Evolutionary conservation across 2,329 filamentous ascomycete species (phyloP).

Genomic region (Fusarium sp.): DNA sequence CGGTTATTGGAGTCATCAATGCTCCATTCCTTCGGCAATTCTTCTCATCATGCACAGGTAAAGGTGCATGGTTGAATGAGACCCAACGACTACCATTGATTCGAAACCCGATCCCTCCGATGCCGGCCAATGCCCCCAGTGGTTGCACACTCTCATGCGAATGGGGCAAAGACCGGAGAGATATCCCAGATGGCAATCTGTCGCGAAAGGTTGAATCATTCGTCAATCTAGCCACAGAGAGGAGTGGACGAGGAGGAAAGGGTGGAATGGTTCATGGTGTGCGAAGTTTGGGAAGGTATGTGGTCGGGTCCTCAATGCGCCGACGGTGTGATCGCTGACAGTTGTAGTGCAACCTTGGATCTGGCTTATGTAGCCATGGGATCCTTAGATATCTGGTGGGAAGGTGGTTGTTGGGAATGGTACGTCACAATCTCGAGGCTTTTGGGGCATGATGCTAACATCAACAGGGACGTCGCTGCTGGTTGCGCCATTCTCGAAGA

Average conservation of each 20-base stretch:
- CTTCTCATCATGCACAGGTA: slow-evolving; percentile 74
- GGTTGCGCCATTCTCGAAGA: slow-evolving; percentile 79
- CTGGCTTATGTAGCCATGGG: slow-evolving; percentile 81
- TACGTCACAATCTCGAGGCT: slow-evolving; percentile 48
- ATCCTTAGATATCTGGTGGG: slow-evolving; percentile 84
- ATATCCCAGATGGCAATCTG: slow-evolving; percentile 74
- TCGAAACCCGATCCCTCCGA: slow-evolving; percentile 68
- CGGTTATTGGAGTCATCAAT: slow-evolving; percentile 77
- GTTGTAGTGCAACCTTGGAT: slow-evolving; percentile 75
- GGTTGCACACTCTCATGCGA: slow-evolving; percentile 80
- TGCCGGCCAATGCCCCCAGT: slow-evolving; percentile 72
- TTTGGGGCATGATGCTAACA: neutral
- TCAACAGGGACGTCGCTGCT: slow-evolving; percentile 76
- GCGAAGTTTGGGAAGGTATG: slow-evolving; percentile 71
- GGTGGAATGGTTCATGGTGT: slow-evolving; percentile 85
- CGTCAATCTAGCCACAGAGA: slow-evolving; percentile 77
- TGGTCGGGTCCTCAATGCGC: neutral
- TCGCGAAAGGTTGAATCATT: slow-evolving; percentile 79
- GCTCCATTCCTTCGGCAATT: slow-evolving; percentile 76
- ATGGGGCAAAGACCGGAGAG: slow-evolving; percentile 82
- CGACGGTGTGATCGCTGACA: slow-evolving; percentile 2
- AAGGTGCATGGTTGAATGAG: slow-evolving; percentile 77
- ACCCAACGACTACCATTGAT: slow-evolving; percentile 72
- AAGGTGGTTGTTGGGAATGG: slow-evolving; percentile 86
- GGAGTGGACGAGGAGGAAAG: slow-evolving; percentile 70